These are phyloP conservation scores for Cyberlindnera petersonii DNA, from an alignment of 805 yeast genomes.

Conservation along the genomic window DNA sequence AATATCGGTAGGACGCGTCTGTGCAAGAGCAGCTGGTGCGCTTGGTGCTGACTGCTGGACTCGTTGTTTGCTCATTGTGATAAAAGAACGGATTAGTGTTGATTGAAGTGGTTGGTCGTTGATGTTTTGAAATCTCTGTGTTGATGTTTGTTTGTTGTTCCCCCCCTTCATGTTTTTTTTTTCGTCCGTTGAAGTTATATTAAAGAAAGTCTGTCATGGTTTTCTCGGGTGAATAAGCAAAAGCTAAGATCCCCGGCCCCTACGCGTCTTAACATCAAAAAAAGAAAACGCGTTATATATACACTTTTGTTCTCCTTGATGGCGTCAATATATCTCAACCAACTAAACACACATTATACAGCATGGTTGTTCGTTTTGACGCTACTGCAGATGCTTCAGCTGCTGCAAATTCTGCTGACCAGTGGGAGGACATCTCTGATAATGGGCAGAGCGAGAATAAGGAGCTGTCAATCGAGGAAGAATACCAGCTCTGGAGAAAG, in stretches of 20 bases:
- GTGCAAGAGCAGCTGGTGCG: constrained; percentile 8
- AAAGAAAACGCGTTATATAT: too few relatives aligned
- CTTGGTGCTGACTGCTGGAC: constrained; percentile 1
- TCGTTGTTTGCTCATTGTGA: not conserved
- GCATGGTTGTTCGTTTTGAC: constrained; percentile 11
- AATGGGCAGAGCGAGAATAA: constrained; percentile 22
- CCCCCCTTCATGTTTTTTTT: not conserved
- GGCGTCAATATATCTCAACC: too few relatives aligned
- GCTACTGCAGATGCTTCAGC: constrained; percentile 5
- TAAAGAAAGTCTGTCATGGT: not conserved
- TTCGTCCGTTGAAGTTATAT: not conserved
- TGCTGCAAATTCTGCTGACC: constrained; percentile 5
- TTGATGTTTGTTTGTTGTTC: not conserved
- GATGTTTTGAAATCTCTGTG: too few relatives aligned
- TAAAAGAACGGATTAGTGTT: too few relatives aligned
- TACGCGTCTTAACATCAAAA: not conserved
- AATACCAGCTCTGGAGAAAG: constrained; percentile 75
- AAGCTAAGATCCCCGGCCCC: not conserved
- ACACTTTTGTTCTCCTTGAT: too few relatives aligned
- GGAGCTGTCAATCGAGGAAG: constrained; percentile 40
- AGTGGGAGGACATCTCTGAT: constrained; percentile 7
- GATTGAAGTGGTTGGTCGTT: too few relatives aligned
- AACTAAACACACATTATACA: too few relatives aligned
- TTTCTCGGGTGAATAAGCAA: not conserved
- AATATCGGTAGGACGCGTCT: constrained; percentile 48